Evolutionary conservation across 2,329 filamentous ascomycete species (phyloP).

Genomic region (Nothophaeocryptopus gaeumannii): DNA sequence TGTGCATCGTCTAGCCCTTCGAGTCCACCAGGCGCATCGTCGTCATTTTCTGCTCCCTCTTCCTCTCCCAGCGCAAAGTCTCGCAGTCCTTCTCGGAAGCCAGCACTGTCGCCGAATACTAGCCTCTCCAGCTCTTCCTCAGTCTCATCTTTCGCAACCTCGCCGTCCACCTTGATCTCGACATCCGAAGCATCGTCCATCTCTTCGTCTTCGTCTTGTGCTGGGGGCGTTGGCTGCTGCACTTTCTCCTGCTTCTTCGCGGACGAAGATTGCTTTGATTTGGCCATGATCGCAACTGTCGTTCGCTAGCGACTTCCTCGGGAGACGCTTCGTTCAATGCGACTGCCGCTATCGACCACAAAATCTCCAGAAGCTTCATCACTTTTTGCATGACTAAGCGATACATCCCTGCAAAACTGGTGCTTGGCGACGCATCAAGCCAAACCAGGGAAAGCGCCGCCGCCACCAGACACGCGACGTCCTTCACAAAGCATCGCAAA

Average conservation of each 20-base stretch:
- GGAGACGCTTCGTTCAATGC: neutral
- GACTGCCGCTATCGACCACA: neutral
- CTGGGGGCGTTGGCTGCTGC: conserved; percentile 24
- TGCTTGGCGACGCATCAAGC: no score
- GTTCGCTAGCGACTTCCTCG: neutral
- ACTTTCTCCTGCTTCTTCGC: conserved; percentile 10
- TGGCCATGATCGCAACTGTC: conserved; percentile 15
- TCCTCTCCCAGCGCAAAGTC: conserved; percentile 44
- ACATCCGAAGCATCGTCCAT: conserved; percentile 30
- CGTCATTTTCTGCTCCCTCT: conserved; percentile 48
- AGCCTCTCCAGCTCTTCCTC: conserved; percentile 61
- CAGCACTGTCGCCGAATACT: conserved; percentile 82
- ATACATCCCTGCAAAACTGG: no score
- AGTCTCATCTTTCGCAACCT: conserved; percentile 30
- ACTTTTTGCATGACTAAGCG: no score
- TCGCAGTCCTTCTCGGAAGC: conserved; percentile 74
- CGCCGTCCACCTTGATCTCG: conserved; percentile 30
- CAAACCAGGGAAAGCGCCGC: no score
- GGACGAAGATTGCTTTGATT: conserved; percentile 13
- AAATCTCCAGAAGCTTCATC: no score
- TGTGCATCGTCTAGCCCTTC: conserved; percentile 73
- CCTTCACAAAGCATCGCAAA: no score
- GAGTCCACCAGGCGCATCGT: conserved; percentile 39
- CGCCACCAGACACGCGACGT: no score
- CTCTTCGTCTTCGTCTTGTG: conserved; percentile 20